phyloP scores from a whole-genome alignment of 2,329 filamentous ascomycete genomes.

The Aspergillus sp. region DNA sequence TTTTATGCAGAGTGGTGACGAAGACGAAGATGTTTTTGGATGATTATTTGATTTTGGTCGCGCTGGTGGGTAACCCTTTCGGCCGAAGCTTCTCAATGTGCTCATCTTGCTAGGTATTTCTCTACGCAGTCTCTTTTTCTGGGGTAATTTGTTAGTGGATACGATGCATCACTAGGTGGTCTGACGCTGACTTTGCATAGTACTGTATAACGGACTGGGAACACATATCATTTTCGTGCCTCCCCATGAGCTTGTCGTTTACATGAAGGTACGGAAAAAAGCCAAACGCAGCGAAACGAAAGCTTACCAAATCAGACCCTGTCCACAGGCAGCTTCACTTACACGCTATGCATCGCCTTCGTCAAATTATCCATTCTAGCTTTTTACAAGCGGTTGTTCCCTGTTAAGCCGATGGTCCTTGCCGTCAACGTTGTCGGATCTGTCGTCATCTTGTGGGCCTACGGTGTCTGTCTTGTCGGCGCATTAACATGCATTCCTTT shows the following conservation, averaged over 20 bases:
- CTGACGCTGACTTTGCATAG: slow-evolving; percentile 1
- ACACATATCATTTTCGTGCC: slow-evolving; percentile 20
- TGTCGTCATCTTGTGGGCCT: slow-evolving; percentile 26
- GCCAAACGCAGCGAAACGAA: background rate
- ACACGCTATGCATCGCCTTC: slow-evolving; percentile 24
- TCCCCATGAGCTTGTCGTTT: slow-evolving; percentile 18
- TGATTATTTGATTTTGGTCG: slow-evolving; percentile 13
- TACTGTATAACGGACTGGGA: slow-evolving; percentile 25
- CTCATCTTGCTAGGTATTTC: slow-evolving; percentile 15
- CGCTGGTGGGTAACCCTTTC: slow-evolving; percentile 12
- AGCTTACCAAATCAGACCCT: slow-evolving; percentile 15
- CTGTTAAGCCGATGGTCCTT: slow-evolving; percentile 21
- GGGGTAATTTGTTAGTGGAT: slow-evolving; percentile 19
- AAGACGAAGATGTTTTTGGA: slow-evolving; percentile 14
- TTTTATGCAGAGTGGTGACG: slow-evolving; percentile 20
- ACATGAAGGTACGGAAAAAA: slow-evolving; percentile 18
- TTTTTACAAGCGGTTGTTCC: slow-evolving; percentile 29
- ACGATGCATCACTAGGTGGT: slow-evolving; percentile 5
- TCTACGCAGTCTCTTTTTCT: slow-evolving; percentile 24
- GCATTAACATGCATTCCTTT: slow-evolving; percentile 28
- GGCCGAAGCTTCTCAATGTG: background rate
- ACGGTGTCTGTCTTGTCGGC: slow-evolving; percentile 23
- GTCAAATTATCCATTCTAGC: slow-evolving; percentile 30
- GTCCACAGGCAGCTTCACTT: slow-evolving; percentile 24
- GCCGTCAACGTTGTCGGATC: slow-evolving; percentile 18